Percentiles rank a stretch among this genome's conserved stretches.
Conservation (phyloP, 2,329 filamentous ascomycete species). For the Hypoxylon sp. region DNA sequence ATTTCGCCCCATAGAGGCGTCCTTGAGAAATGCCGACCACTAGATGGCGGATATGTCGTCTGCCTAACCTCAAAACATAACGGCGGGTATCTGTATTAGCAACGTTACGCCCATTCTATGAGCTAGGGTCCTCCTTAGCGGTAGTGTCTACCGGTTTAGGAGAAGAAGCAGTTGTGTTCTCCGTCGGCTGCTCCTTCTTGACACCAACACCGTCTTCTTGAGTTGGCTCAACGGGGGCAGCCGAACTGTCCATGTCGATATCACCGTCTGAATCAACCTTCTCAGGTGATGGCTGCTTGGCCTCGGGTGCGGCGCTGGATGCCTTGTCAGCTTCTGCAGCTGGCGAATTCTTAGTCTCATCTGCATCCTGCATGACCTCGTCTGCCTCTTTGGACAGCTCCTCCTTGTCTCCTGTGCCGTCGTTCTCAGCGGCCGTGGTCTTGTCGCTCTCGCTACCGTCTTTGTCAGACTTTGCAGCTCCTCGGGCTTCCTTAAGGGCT, state of each 20-base stretch:
- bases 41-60: slow-evolving; percentile 3
- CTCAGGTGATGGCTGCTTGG: slow-evolving; percentile 42
- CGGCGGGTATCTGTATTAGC: slow-evolving; percentile 23
- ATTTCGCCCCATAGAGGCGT: neutral
- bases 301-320: slow-evolving; percentile 46
- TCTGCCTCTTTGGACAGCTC: slow-evolving; percentile 44
- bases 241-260: slow-evolving; percentile 64
- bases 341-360: slow-evolving; percentile 36
- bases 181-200: slow-evolving; percentile 39
- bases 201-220: slow-evolving; percentile 55
- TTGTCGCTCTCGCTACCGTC: slow-evolving; percentile 41
- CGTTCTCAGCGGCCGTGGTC: slow-evolving; percentile 25
- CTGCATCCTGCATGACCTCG: slow-evolving; percentile 50
- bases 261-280: slow-evolving; percentile 65
- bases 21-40: neutral
- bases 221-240: slow-evolving; percentile 52
- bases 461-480: slow-evolving; percentile 56
- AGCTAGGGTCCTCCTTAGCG: slow-evolving; percentile 33
- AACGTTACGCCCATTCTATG: slow-evolving; percentile 24
- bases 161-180: slow-evolving; percentile 11
- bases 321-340: slow-evolving; percentile 46
- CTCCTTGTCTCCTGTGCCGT: slow-evolving; percentile 34
- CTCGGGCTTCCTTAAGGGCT: slow-evolving; percentile 44
- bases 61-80: neutral
- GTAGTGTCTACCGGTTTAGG: slow-evolving; percentile 30